A percentile compares a stretch with the other conserved stretches of the same genome.
Evolutionary conservation across 306 rosid genomes (phyloP).

Genomic region (Astragalus glycyphyllos): DNA sequence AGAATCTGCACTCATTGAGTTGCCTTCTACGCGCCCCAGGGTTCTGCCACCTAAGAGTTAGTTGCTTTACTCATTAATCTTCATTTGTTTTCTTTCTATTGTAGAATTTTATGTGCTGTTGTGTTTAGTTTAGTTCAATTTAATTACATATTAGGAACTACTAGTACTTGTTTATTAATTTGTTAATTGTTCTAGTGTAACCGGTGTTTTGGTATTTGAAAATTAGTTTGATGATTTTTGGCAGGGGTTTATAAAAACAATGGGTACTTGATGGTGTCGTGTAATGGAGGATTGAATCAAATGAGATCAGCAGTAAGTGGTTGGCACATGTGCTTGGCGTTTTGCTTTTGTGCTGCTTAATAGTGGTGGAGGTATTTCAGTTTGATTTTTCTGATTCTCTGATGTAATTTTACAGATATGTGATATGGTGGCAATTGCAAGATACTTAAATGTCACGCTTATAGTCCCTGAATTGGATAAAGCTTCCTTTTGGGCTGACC

Average conservation of each 20-base stretch:
- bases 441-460: conserved; percentile 91
- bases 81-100: neutral
- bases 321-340: neutral
- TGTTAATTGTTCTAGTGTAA: too few species aligned
- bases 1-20: conserved; percentile 56
- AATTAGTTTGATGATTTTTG: conserved; percentile 41
- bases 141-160: neutral
- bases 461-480: conserved; percentile 91
- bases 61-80: conserved; percentile 6
- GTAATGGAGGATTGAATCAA: conserved; percentile 96
- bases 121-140: neutral
- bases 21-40: conserved; percentile 49
- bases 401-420: conserved; percentile 67
- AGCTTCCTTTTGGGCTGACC: conserved; percentile 96
- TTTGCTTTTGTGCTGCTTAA: neutral
- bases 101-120: neutral
- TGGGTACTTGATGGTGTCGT: conserved; percentile 90
- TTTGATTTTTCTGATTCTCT: conserved; percentile 21
- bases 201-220: neutral
- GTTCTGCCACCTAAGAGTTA: conserved; percentile 90
- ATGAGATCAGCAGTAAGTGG: conserved; percentile 97
- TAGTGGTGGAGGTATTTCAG: conserved; percentile 17
- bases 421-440: conserved; percentile 96
- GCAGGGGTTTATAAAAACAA: conserved; percentile 89
- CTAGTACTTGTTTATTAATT: too few species aligned